A percentile compares a stretch with the other conserved stretches of the same genome.
Evolutionary conservation across 345 rosid genomes (phyloP).

Genomic region (Corymbia maculata): DNA sequence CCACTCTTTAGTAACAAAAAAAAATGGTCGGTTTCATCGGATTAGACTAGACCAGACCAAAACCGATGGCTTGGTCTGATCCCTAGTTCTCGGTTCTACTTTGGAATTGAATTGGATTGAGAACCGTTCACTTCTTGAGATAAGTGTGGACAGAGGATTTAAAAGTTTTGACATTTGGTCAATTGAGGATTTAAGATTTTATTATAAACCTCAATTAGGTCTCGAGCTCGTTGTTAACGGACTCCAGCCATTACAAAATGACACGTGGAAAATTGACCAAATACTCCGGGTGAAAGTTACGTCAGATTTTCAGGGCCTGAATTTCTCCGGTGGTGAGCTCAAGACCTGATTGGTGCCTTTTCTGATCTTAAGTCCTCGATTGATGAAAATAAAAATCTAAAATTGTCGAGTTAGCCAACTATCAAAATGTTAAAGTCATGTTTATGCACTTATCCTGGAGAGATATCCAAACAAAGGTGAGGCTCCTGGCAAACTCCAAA

Average conservation of each 20-base stretch:
- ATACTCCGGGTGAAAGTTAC: neutral
- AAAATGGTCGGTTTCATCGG: too few species aligned
- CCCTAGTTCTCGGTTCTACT: too few species aligned
- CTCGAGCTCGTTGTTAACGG: neutral
- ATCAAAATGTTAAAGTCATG: neutral
- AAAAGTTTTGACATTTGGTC: neutral
- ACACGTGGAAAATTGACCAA: neutral
- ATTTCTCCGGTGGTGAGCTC: neutral
- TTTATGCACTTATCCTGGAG: neutral
- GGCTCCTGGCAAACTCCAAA: neutral
- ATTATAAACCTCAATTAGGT: neutral
- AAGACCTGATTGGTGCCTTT: neutral
- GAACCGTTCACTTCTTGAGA: neutral
- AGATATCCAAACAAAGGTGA: neutral
- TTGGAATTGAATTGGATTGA: too few species aligned
- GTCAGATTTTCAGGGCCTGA: neutral
- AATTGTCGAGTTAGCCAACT: neutral
- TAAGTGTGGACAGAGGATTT: neutral
- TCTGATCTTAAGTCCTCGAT: neutral
- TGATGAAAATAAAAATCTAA: neutral
- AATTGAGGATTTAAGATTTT: neutral
- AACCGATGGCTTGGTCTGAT: too few species aligned
- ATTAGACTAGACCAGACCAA: too few species aligned
- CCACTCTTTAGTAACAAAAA: too few species aligned
- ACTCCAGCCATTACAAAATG: neutral